Evolutionary conservation across 129 eudicot genomes (phyloP), one percentile per base, ranked within the genome.

Genomic region (Artemisia tridentata): DNA sequence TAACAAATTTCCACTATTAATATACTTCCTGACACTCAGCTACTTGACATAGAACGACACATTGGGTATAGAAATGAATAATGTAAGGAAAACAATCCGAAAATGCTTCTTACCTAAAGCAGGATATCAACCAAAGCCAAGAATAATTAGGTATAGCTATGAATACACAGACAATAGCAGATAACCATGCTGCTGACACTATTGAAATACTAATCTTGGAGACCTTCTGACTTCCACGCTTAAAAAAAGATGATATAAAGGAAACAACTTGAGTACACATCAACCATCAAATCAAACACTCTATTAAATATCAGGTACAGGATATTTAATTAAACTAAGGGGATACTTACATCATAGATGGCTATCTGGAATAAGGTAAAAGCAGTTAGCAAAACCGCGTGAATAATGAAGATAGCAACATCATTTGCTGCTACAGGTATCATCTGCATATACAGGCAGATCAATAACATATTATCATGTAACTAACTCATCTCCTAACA

Each of bases 391-490:
- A 93, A 75, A 72, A 93, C 99, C 13, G 97, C 96, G 51, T 93
- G 99, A 21, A 76, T 77, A 21, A 76, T 77, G 3, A 97, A 93
- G 84, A 93, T 89, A 57, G 99, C 99, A 47, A 93, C 99, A 82
- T 93, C 99, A 72, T 93, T 93, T 54, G 90, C 92, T 38, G 96
- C 97, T 17, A 93, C 99, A 14, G 99, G 99, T 82, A 93, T 93
- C 92, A 93, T 76, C 98, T 93, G 66, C 63, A 69, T 51, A 69
- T 31, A 63, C 85, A 80, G 46, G n/a, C 34, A 68, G 31, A 31
- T 27, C 13, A 20, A 59, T 58, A 50, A 76, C 50, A 31, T 68
- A 48, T 75, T 25, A 56, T 57, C 54, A 46, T n/a, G 54, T 7
- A 52, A 38, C 41, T 29, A 29, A 17, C 38, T 29, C 38, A 4